Evolutionary conservation across 2,329 filamentous ascomycete species (phyloP).

Genomic region (Macrophomina phaseolina): DNA sequence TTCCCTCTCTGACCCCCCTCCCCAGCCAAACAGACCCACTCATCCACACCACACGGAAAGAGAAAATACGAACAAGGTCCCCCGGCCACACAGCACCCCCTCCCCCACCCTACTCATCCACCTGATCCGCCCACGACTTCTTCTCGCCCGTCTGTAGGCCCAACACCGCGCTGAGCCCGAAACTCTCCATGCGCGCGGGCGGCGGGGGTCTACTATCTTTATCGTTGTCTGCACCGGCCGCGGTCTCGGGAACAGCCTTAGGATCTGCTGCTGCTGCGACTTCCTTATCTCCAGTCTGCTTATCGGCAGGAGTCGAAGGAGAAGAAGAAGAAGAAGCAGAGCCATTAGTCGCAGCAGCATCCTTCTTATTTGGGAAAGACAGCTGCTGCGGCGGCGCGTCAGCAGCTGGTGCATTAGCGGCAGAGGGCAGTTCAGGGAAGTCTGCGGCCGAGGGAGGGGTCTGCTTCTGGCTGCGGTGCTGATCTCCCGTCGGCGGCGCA

Average conservation of each 20-base stretch:
- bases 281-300: neutral
- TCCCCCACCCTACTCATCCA: constrained; percentile 11
- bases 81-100: neutral
- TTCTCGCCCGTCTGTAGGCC: constrained; percentile 3
- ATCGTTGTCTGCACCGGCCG: neutral
- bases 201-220: neutral
- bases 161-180: constrained; percentile 19
- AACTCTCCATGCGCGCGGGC: constrained; percentile 24
- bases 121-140: constrained; percentile 27
- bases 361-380: constrained; percentile 15
- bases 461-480: constrained; percentile 28
- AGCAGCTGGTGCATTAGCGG: neutral
- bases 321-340: too few species aligned
- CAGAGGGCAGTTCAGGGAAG: constrained; percentile 50
- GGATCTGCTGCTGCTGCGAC: neutral
- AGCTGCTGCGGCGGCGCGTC: constrained; percentile 10
- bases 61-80: neutral
- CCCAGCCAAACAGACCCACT: too few species aligned
- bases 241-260: neutral
- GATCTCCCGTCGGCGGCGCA: neutral
- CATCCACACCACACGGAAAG: too few species aligned
- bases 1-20: too few species aligned
- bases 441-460: constrained; percentile 49
- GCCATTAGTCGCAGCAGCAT: neutral
- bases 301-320: neutral